phyloP scores from a whole-genome alignment of 345 rosid species.

The Gossypium australe region DNA sequence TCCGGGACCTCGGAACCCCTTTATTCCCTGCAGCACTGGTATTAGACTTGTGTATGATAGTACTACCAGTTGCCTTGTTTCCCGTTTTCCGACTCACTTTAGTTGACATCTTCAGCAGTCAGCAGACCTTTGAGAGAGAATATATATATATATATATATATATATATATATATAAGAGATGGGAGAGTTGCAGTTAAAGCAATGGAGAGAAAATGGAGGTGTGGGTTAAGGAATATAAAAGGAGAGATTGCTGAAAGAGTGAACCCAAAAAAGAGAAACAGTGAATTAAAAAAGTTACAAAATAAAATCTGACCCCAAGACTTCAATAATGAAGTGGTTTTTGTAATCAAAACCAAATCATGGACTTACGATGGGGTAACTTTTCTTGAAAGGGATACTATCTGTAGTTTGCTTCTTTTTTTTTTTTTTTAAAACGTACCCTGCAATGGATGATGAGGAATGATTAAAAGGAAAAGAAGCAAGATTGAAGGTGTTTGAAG shows the following conservation, averaged over 20 bases:
- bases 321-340: constrained; percentile 9
- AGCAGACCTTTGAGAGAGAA: background rate
- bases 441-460: background rate
- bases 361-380: background rate
- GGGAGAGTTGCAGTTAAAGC: constrained; percentile 7
- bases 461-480: background rate
- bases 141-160: background rate
- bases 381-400: background rate
- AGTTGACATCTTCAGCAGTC: constrained; percentile 24
- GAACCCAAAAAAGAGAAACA: background rate
- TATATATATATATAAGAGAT: background rate
- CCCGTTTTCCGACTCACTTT: constrained; percentile 13
- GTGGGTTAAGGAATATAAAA: constrained; percentile 2
- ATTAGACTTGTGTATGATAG: background rate
- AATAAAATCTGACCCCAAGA: constrained; percentile 6
- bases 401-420: background rate
- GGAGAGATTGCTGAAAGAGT: constrained; percentile 12
- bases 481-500: background rate
- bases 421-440: background rate
- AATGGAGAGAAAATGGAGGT: background rate
- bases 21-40: constrained; percentile 15
- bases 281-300: background rate
- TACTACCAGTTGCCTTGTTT: constrained; percentile 14
- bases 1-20: constrained; percentile 18
- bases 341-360: constrained; percentile 3